Percentiles rank a stretch among this genome's conserved stretches.
Evolutionary conservation across 805 yeast genomes (phyloP).

Genomic region (Candida arabinofermentans): DNA sequence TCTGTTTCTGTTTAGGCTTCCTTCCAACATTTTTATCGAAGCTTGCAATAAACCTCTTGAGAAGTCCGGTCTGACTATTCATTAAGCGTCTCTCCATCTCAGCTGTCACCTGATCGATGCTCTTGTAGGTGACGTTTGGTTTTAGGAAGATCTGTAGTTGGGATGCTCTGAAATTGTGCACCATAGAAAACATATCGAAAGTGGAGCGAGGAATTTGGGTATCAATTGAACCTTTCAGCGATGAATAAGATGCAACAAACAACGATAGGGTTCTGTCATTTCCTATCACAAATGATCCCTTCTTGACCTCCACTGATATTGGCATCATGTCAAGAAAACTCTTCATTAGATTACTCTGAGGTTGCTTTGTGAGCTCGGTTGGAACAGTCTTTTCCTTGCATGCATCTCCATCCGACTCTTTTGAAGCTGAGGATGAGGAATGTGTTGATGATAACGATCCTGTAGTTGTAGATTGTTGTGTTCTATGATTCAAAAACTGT

Average conservation of each 20-base stretch:
- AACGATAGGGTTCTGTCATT: conserved; percentile 74
- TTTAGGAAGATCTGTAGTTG: conserved; percentile 58
- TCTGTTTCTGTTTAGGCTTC: conserved; percentile 7
- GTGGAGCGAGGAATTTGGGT: conserved; percentile 39
- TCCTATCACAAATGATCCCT: conserved; percentile 76
- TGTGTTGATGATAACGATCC: conserved; percentile 3
- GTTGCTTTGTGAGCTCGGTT: conserved; percentile 6
- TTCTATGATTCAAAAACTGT: conserved; percentile 6
- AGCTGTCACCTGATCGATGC: conserved; percentile 11
- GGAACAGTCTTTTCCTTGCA: conserved; percentile 1
- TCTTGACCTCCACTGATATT: conserved; percentile 50
- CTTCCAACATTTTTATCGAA: background rate
- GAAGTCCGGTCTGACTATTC: background rate
- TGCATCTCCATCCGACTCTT: no score
- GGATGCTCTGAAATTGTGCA: conserved; percentile 40
- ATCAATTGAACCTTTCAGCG: conserved; percentile 57
- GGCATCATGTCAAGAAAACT: conserved; percentile 43
- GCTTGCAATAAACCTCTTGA: background rate
- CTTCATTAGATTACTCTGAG: background rate
- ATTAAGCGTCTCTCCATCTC: conserved; percentile 3
- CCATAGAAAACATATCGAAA: conserved; percentile 54
- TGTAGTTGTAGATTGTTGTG: background rate
- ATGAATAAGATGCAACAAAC: conserved; percentile 54
- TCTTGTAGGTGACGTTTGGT: conserved; percentile 66
- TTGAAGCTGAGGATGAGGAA: conserved; percentile 3